These are phyloP conservation scores for Annulohypoxylon moriforme DNA, from an alignment of 495 filamentous ascomycete genomes.

Conservation along the genomic window DNA sequence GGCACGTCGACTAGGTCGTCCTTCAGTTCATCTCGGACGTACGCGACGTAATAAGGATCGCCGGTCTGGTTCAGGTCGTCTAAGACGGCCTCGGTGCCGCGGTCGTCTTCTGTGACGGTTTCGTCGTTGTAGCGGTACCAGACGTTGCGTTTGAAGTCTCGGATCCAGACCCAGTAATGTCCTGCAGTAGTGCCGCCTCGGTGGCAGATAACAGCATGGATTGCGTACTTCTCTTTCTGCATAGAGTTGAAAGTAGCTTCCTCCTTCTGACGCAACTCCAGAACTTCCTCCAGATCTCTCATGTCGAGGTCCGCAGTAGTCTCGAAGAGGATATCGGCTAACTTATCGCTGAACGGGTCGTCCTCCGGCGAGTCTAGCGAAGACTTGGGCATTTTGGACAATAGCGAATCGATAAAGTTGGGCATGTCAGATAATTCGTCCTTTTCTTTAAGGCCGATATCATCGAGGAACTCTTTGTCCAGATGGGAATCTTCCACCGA, in stretches of 20 bases:
- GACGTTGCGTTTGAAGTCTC: slow-evolving; percentile 79
- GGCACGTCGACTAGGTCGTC: slow-evolving; percentile 68
- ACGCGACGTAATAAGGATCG: slow-evolving; percentile 91
- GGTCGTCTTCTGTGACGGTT: slow-evolving; percentile 72
- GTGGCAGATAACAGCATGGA: slow-evolving; percentile 94
- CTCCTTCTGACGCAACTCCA: slow-evolving; percentile 46
- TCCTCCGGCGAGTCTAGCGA: background rate
- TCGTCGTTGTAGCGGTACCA: slow-evolving; percentile 98
- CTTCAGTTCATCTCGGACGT: slow-evolving; percentile 74
- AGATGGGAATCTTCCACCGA: background rate
- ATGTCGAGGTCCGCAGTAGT: slow-evolving; percentile 25
- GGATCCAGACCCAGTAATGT: slow-evolving; percentile 98
- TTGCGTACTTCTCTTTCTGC: slow-evolving; percentile 74
- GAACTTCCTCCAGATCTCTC: slow-evolving; percentile 20
- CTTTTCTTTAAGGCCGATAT: slow-evolving; percentile 4
- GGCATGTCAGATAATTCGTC: background rate
- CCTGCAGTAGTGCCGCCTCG: slow-evolving; percentile 73
- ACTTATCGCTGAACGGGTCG: slow-evolving; percentile 18
- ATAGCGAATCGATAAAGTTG: background rate
- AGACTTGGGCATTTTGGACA: background rate
- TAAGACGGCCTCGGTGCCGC: slow-evolving; percentile 68
- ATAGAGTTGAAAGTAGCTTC: slow-evolving; percentile 57
- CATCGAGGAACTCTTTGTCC: slow-evolving; percentile 1
- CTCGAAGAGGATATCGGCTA: slow-evolving; percentile 26
- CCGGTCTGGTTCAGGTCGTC: slow-evolving; percentile 67